Evolutionary conservation across 2,329 filamentous ascomycete species (phyloP).

Genomic region (Aspergillus carbonarius): DNA sequence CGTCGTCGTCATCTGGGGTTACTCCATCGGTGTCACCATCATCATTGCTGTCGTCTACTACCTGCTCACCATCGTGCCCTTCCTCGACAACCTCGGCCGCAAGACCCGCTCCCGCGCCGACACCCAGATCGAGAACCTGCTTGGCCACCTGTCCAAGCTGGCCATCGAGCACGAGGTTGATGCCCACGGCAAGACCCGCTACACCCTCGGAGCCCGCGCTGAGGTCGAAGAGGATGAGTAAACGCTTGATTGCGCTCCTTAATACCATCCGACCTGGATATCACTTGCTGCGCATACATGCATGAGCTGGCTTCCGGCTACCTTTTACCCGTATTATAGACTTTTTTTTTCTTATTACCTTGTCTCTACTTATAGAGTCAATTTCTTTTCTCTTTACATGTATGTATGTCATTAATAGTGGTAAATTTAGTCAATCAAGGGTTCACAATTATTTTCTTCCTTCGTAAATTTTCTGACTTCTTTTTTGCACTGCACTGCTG

Average conservation of each 20-base stretch:
- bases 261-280: constrained; percentile 34
- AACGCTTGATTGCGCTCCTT: constrained; percentile 26
- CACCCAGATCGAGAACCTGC: constrained; percentile 56
- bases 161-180: constrained; percentile 53
- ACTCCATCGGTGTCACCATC: constrained; percentile 54
- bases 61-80: constrained; percentile 47
- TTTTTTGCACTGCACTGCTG: no score
- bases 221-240: constrained; percentile 48
- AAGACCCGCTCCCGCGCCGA: constrained; percentile 52
- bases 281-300: constrained; percentile 34
- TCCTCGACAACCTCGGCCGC: constrained; percentile 53
- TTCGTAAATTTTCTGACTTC: background rate
- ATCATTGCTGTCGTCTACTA: constrained; percentile 55
- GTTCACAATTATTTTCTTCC: constrained; percentile 20
- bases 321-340: constrained; percentile 39
- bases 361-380: constrained; percentile 35
- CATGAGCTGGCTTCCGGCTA: constrained; percentile 28
- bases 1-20: constrained; percentile 53
- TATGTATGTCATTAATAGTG: constrained; percentile 46
- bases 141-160: constrained; percentile 53
- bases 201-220: constrained; percentile 43
- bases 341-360: constrained; percentile 35
- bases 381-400: constrained; percentile 40
- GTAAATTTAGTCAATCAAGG: constrained; percentile 39
- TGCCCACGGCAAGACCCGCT: constrained; percentile 46